Evolutionary conservation across 148 eudicot species (phyloP), one percentile per base, ranked within the genome.

Genomic region (Nepenthes gracilis): DNA sequence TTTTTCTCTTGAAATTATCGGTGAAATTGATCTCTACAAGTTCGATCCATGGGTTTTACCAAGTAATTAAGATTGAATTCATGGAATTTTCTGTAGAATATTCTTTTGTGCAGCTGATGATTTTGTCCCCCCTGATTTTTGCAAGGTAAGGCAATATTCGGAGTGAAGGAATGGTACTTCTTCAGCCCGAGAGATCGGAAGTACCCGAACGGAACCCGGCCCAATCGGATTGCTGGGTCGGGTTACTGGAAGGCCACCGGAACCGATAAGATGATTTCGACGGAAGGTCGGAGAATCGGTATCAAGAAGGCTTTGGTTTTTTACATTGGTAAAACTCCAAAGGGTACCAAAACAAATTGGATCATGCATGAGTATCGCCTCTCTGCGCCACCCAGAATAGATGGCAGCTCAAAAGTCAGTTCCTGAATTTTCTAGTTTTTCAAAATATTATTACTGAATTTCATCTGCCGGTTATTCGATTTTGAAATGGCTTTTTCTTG

Each of bases 221-320:
- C 97, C 2, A 86, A 90, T 45, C 51, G 97, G 48, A 86, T 81
- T 0, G 91, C 97, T 0, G 95, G 91, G 12, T 68, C 95, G 2
- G 95, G 97, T 2, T 89, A 89, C 15, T 86, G 96, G 96, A 89
- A 85, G 47, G 90, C 93, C 0, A 88, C 92, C 8, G 94, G 97
- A 37, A 84, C 90, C 0, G 97, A 89, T 72, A 89, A 89, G 68
- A 13, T 80, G 0, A 82, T 89, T 13, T 82, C 70, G 0, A 77
- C 78, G 0, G 74, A 75, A 47, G 86, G 95, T 4, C 70, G 77
- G 36, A 75, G 70, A 54, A 88, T 90, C 2, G 97, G 97, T 2
- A 82, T 86, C 12, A 90, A 90, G 57, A 90, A 90, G 64, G 85
- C 95, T 4, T 76, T 90, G 2, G 97, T 90, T 13, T 90, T 86